A percentile compares a stretch with the other conserved stretches of the same genome.
Evolutionary conservation across 257 asterid genomes (phyloP).

Genomic region (Solanum verrucosum): DNA sequence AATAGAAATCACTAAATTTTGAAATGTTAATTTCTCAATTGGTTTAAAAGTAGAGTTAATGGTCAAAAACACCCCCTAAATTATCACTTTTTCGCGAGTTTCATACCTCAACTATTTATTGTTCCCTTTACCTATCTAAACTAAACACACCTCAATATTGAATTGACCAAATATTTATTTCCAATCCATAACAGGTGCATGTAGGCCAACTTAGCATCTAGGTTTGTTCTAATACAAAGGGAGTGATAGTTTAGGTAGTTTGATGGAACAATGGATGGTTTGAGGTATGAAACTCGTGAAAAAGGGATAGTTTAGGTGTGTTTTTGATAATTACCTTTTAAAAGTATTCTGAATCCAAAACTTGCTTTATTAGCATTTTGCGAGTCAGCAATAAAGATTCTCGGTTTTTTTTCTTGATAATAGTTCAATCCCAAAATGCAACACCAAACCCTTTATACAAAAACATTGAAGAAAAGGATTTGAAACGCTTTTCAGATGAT

Average conservation of each 20-base stretch:
- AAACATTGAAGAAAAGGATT: background rate
- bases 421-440: background rate
- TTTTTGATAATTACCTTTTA: too few relatives aligned
- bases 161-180: too few relatives aligned
- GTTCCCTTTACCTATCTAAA: too few relatives aligned
- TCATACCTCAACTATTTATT: background rate
- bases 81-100: too few relatives aligned
- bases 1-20: background rate
- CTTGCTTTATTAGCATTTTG: background rate
- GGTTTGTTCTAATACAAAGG: too few relatives aligned
- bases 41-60: background rate
- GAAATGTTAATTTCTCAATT: background rate
- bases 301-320: too few relatives aligned
- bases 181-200: too few relatives aligned
- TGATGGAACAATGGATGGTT: too few relatives aligned
- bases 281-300: too few relatives aligned
- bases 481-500: background rate
- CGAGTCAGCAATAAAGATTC: background rate
- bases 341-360: background rate
- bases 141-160: too few relatives aligned
- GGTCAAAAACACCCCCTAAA: background rate
- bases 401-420: background rate
- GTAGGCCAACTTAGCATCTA: too few relatives aligned
- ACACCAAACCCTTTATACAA: background rate
- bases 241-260: too few relatives aligned